These are phyloP conservation scores for Kodamaea fungicola DNA, from an alignment of 1,139 yeast genomes.

Conservation along the genomic window DNA sequence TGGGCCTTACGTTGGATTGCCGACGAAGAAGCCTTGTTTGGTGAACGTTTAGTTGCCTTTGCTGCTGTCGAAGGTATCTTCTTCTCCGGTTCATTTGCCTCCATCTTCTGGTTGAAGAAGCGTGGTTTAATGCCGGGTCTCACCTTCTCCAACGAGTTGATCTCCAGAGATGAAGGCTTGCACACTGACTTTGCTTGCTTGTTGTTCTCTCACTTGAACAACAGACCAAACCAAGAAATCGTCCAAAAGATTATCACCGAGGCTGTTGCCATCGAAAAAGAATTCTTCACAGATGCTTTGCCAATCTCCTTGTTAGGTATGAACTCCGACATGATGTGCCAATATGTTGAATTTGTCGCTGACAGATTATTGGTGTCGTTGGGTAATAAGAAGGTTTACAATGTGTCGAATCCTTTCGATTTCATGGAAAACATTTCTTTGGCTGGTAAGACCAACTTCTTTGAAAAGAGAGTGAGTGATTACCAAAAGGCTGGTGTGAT, in stretches of 20 bases:
- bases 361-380: conserved; percentile 87
- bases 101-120: conserved; percentile 97
- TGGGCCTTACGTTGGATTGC: conserved; percentile 98
- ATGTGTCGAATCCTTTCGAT: conserved; percentile 91
- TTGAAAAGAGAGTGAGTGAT: conserved; percentile 97
- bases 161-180: conserved; percentile 97
- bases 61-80: conserved; percentile 99
- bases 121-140: conserved; percentile 98
- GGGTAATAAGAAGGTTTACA: conserved; percentile 87
- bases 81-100: conserved; percentile 96
- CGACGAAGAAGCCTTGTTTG: conserved; percentile 82
- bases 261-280: conserved; percentile 93
- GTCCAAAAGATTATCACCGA: conserved; percentile 86
- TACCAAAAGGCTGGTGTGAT: conserved; percentile 99
- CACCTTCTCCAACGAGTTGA: conserved; percentile 93
- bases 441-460: conserved; percentile 98
- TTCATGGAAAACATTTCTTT: conserved; percentile 97
- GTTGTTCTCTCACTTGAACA: conserved; percentile 85
- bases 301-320: conserved; percentile 91
- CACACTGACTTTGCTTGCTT: conserved; percentile 98
- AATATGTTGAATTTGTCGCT: conserved; percentile 96
- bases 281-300: conserved; percentile 88
- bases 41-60: conserved; percentile 94
- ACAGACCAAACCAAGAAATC: conserved; percentile 77
- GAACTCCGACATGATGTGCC: conserved; percentile 91